A percentile compares a stretch with the other conserved stretches of the same genome.
Conservation (phyloP, 2,329 filamentous ascomycete species). For the Aspergillus sp. region DNA sequence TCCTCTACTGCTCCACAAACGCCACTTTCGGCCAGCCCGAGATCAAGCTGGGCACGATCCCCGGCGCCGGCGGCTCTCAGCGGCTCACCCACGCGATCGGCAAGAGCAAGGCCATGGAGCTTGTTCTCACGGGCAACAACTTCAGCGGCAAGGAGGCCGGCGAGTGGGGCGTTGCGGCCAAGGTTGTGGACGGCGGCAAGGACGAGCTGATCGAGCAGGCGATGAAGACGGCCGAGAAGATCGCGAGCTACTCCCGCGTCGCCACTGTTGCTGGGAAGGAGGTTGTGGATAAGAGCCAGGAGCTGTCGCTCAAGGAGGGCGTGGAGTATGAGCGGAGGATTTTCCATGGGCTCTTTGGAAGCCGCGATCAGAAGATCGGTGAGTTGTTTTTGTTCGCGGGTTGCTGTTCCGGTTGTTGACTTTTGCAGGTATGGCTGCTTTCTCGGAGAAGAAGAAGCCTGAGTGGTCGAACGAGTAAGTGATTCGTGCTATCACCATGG, state of each 20-base stretch:
- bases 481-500: neutral
- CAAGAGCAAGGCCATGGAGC: slow-evolving; percentile 81
- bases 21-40: slow-evolving; percentile 96
- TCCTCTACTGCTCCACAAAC: slow-evolving; percentile 75
- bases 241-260: slow-evolving; percentile 78
- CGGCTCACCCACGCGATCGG: slow-evolving; percentile 73
- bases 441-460: slow-evolving; percentile 87
- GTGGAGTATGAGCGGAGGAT: slow-evolving; percentile 90
- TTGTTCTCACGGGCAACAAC: slow-evolving; percentile 75
- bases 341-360: slow-evolving; percentile 90
- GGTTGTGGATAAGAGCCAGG: slow-evolving; percentile 98
- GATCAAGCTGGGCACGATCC: slow-evolving; percentile 88
- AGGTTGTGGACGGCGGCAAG: slow-evolving; percentile 62
- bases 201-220: slow-evolving; percentile 75
- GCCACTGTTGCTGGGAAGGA: slow-evolving; percentile 87
- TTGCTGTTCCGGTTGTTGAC: slow-evolving; percentile 6
- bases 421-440: slow-evolving; percentile 65
- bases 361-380: slow-evolving; percentile 92
- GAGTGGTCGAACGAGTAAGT: slow-evolving; percentile 73
- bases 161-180: slow-evolving; percentile 82
- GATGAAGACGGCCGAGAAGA: slow-evolving; percentile 75
- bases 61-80: slow-evolving; percentile 86
- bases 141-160: slow-evolving; percentile 79
- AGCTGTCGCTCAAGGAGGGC: slow-evolving; percentile 74
- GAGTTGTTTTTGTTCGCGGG: slow-evolving; percentile 21